phyloP scores from a whole-genome alignment of 176 grass and related monocot genomes.

The Oryza brachyantha region DNA sequence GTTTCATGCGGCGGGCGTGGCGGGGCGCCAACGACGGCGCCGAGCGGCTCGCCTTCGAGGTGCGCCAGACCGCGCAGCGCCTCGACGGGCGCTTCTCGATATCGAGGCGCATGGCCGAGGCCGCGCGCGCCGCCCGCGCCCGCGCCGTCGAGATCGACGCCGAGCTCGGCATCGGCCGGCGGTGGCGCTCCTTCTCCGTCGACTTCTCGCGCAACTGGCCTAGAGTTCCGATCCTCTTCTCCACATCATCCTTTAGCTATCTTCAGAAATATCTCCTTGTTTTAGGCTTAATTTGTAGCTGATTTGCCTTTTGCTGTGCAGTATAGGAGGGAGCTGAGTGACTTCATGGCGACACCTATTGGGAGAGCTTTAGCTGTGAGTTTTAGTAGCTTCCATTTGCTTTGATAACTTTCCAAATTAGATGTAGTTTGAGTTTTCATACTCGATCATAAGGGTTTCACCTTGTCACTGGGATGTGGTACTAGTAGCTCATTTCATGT shows the following conservation, averaged over 20 bases:
- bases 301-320: constrained; percentile 46
- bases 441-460: not conserved
- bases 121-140: constrained; percentile 44
- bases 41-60: constrained; percentile 78
- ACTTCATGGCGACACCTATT: constrained; percentile 65
- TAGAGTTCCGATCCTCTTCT: constrained; percentile 46
- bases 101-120: constrained; percentile 54
- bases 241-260: not conserved
- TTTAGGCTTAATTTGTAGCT: not conserved
- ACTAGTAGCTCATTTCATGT: constrained; percentile 9
- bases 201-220: constrained; percentile 95
- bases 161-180: constrained; percentile 72
- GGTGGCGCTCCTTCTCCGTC: constrained; percentile 77
- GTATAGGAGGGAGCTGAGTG: constrained; percentile 71
- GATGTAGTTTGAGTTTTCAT: not conserved
- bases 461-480: not conserved
- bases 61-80: constrained; percentile 50
- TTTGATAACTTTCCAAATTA: not conserved
- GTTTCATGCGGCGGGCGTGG: constrained; percentile 74
- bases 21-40: constrained; percentile 72
- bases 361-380: constrained; percentile 73
- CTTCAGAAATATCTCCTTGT: not conserved
- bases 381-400: constrained; percentile 15
- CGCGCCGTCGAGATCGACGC: constrained; percentile 69
- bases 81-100: constrained; percentile 60